Base-by-base conservation (phyloP, 345 rosid species). In the Litchi chinensis region DNA sequence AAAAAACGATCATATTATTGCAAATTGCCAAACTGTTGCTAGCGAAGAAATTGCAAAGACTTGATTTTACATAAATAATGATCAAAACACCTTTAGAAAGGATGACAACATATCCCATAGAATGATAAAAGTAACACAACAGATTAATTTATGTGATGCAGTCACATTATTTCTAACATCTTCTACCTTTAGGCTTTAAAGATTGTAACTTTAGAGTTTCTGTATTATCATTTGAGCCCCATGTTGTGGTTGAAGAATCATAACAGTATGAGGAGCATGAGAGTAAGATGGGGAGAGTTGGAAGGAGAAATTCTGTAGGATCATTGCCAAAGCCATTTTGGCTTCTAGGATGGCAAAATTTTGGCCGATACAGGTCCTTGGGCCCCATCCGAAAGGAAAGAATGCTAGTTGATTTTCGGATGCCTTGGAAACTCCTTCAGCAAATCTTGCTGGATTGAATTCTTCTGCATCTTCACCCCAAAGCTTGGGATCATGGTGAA, bases 331-430 rank as follows among this genome's bases (percentile, higher is more conserved):
- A 63, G 87, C 91, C 50, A 83, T 70, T 85, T 88, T 90, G 1
- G 90, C 92, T 83, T 92, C 96, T 7, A 87, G n/a, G 82, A 80
- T 32, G 3, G 88, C 85, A 78, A 90, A 90, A 74, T 76, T 80
- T 54, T 82, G 86, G 62, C 87, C 90, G 3, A 86, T 59, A 48
- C 92, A 89, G 18, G 65, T 86, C 59, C 88, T 74, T 5, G 87
- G 88, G 6, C 85, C 90, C 92, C 89, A 80, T 43, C 88, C 76
- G n/a, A 87, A 79, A 4, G 88, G 86, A 67, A 56, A 80, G 78
- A 83, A 83, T 7, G 81, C 83, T 44, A 26, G 12, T 24, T 80
- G 82, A 75, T 81, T 77, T 50, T 78, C 81, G 18, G 87, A 71
- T 39, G 90, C 90, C 76, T 79, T 85, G 4, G 84, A 56, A 57